Evolutionary conservation across 2,329 filamentous ascomycete species (phyloP).

Genomic region (Fusarium heterosporum): DNA sequence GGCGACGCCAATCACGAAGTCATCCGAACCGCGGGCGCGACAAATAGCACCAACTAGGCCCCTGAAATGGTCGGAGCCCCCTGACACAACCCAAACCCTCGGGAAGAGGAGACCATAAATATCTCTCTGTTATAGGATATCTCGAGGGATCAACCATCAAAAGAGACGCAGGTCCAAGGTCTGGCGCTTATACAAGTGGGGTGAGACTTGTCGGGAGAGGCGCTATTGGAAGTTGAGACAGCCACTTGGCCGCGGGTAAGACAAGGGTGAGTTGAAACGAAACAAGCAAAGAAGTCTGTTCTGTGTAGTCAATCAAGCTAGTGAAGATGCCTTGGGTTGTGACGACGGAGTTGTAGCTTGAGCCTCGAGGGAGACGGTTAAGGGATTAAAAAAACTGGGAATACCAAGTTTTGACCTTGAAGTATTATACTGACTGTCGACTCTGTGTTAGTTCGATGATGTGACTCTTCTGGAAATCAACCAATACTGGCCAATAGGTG

Average conservation of each 20-base stretch:
- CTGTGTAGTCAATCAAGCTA: not conserved
- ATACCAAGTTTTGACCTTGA: not conserved
- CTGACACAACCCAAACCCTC: constrained; percentile 36
- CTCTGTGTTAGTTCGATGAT: not conserved
- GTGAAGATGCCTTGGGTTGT: constrained; percentile 7
- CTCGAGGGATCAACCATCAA: constrained; percentile 8
- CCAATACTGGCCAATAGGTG: not conserved
- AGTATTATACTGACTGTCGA: not conserved
- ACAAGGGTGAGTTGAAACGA: constrained; percentile 21
- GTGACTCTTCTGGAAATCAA: not conserved
- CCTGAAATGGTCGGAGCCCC: constrained; percentile 13
- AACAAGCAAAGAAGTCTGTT: not conserved
- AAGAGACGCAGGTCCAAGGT: constrained; percentile 25
- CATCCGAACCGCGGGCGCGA: constrained; percentile 46
- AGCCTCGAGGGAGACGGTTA: not conserved
- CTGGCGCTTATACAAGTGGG: constrained; percentile 47
- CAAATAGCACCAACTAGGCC: constrained; percentile 29
- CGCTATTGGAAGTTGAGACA: constrained; percentile 40
- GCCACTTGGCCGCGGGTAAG: constrained; percentile 41
- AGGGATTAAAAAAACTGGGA: not conserved
- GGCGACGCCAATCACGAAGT: constrained; percentile 42
- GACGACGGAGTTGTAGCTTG: constrained; percentile 13
- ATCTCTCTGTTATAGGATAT: constrained; percentile 19
- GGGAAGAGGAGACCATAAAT: constrained; percentile 33
- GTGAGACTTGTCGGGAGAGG: constrained; percentile 14